phyloP scores from a whole-genome alignment of 192 early-diverging fungal genomes.

The Backusella sp. region DNA sequence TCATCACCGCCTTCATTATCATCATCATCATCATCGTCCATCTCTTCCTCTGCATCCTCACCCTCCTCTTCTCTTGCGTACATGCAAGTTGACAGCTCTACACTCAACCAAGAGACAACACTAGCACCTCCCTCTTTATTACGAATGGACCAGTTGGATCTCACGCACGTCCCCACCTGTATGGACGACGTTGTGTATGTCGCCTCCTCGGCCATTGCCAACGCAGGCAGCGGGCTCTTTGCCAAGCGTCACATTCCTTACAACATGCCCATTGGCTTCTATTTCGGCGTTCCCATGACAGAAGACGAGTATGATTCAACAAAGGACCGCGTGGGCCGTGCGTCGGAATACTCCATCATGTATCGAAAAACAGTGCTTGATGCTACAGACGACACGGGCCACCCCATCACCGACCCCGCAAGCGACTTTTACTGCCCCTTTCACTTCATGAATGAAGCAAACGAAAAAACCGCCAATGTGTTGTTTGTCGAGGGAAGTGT shows the following conservation, averaged over 20 bases:
- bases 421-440: conserved; percentile 78
- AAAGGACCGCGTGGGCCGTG: conserved; percentile 76
- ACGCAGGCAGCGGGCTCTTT: conserved; percentile 77
- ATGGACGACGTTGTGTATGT: conserved; percentile 67
- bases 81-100: neutral
- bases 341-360: conserved; percentile 88
- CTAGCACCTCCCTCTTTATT: neutral
- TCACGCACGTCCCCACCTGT: conserved; percentile 50
- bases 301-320: conserved; percentile 91
- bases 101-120: neutral
- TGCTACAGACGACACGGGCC: conserved; percentile 80
- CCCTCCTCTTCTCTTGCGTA: neutral
- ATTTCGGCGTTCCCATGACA: conserved; percentile 95
- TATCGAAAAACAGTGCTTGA: conserved; percentile 90
- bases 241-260: conserved; percentile 69
- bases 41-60: neutral
- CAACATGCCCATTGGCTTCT: conserved; percentile 81
- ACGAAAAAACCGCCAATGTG: conserved; percentile 59
- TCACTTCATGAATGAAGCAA: conserved; percentile 88
- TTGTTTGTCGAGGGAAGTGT: conserved; percentile 74
- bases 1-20: neutral
- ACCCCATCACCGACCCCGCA: conserved; percentile 67
- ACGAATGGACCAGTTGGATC: conserved; percentile 41
- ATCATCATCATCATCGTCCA: neutral
- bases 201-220: conserved; percentile 56